Percentiles rank a stretch among this genome's conserved stretches.
These are phyloP conservation scores for Mycena belliarum DNA, from an alignment of 768 basidiomycete species.

Conservation along the genomic window DNA sequence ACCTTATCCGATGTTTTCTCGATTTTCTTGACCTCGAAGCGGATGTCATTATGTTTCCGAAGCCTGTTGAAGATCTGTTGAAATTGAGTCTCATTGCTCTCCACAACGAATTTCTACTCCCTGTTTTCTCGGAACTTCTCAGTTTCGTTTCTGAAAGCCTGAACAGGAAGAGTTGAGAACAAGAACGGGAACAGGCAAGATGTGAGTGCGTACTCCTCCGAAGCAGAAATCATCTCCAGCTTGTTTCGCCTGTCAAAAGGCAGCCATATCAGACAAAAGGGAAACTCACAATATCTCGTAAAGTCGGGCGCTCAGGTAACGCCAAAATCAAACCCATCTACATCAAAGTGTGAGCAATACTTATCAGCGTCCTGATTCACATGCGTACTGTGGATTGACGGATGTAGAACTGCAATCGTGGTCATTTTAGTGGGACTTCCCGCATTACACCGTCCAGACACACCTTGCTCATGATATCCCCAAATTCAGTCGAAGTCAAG, in stretches of 20 bases:
- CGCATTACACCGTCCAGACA: background rate
- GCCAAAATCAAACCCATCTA: constrained; percentile 72
- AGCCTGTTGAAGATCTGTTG: constrained; percentile 63
- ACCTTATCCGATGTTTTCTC: constrained; percentile 77
- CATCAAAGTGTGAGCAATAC: background rate
- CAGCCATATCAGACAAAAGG: background rate
- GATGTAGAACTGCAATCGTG: constrained; percentile 63
- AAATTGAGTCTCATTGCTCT: background rate
- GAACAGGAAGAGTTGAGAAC: background rate
- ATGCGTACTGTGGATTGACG: constrained; percentile 61
- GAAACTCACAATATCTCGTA: constrained; percentile 67
- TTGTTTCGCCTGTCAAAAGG: constrained; percentile 25
- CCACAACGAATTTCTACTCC: constrained; percentile 23
- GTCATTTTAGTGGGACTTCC: constrained; percentile 3
- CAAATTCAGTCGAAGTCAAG: constrained; percentile 69
- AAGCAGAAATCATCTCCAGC: constrained; percentile 64
- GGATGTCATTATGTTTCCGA: constrained; percentile 72
- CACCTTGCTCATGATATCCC: constrained; percentile 88
- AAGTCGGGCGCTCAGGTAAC: constrained; percentile 51
- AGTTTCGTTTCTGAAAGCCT: constrained; percentile 73
- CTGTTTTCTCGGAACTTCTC: constrained; percentile 75
- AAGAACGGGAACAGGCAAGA: no score
- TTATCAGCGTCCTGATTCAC: background rate
- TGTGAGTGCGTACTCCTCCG: constrained; percentile 57
- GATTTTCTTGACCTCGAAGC: constrained; percentile 71